Percentiles rank a stretch among this genome's conserved stretches.
Evolutionary conservation across 2,329 filamentous ascomycete species (phyloP).

Genomic region (Trichophyton schoenleinii): DNA sequence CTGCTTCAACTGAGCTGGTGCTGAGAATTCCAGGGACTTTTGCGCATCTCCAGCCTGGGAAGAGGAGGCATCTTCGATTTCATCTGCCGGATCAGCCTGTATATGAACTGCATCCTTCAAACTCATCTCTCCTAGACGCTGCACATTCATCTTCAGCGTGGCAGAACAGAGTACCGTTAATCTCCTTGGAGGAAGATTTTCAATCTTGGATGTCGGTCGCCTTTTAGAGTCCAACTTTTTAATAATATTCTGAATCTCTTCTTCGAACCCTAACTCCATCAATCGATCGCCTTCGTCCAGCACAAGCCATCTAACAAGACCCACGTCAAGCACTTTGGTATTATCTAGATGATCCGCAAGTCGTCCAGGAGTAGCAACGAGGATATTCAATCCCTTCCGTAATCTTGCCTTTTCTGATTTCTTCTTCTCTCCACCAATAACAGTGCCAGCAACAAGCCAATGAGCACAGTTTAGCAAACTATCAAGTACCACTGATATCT

Average conservation of each 20-base stretch:
- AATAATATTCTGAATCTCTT: slow-evolving; percentile 82
- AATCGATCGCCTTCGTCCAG: slow-evolving; percentile 94
- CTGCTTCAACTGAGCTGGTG: slow-evolving; percentile 88
- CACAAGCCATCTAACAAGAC: slow-evolving; percentile 83
- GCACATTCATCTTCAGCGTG: slow-evolving; percentile 95
- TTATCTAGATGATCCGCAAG: slow-evolving; percentile 86
- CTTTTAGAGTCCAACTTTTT: slow-evolving; percentile 58
- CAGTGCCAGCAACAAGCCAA: slow-evolving; percentile 87
- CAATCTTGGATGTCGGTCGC: slow-evolving; percentile 46
- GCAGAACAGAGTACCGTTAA: slow-evolving; percentile 89
- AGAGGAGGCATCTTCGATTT: slow-evolving; percentile 38
- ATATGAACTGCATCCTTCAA: slow-evolving; percentile 85
- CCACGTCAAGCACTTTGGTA: slow-evolving; percentile 76
- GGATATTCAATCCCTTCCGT: slow-evolving; percentile 85
- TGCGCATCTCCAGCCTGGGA: slow-evolving; percentile 33
- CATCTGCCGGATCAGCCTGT: slow-evolving; percentile 50
- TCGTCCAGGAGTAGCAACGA: slow-evolving; percentile 87
- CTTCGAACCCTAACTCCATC: slow-evolving; percentile 96
- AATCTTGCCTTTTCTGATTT: slow-evolving; percentile 84
- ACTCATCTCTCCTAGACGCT: slow-evolving; percentile 86
- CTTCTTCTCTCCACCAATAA: slow-evolving; percentile 59
- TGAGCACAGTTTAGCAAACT: slow-evolving; percentile 76
- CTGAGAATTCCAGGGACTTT: slow-evolving; percentile 54
- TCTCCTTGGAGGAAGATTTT: slow-evolving; percentile 56
- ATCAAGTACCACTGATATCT: slow-evolving; percentile 79